Conservation (phyloP, 768 basidiomycete species). For the Tylopilus vinaceipallidus region DNA sequence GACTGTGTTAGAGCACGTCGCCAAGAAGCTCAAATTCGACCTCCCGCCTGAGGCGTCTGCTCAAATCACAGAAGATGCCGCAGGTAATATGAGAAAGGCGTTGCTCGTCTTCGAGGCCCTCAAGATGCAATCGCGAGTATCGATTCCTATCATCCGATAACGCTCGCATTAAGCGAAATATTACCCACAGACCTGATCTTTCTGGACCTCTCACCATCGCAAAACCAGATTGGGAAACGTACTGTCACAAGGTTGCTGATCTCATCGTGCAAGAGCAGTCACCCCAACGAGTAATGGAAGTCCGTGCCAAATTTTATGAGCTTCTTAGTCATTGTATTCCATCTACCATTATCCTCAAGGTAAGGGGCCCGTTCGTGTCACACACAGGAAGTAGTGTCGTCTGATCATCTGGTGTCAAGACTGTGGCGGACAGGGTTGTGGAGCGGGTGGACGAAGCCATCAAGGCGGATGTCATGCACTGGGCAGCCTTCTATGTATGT, state of each 20-base stretch:
- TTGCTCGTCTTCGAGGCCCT: slow-evolving; percentile 92
- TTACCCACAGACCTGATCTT: slow-evolving; percentile 66
- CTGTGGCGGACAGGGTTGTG: slow-evolving; percentile 84
- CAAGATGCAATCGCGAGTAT: slow-evolving; percentile 89
- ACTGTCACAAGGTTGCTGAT: slow-evolving; percentile 90
- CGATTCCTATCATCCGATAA: background rate
- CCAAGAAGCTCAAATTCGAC: slow-evolving; percentile 73
- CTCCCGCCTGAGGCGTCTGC: slow-evolving; percentile 74
- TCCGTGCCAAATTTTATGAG: slow-evolving; percentile 92
- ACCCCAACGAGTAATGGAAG: slow-evolving; percentile 86
- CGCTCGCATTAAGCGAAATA: background rate
- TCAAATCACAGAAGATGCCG: slow-evolving; percentile 78
- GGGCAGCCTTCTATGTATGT: slow-evolving; percentile 94
- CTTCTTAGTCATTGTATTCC: slow-evolving; percentile 96
- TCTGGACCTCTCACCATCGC: slow-evolving; percentile 78
- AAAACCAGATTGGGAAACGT: slow-evolving; percentile 99
- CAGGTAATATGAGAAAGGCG: slow-evolving; percentile 93
- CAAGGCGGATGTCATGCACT: slow-evolving; percentile 94
- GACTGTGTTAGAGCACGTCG: slow-evolving; percentile 73
- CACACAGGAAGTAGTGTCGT: background rate
- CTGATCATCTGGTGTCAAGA: slow-evolving; percentile 47
- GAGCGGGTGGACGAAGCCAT: slow-evolving; percentile 86
- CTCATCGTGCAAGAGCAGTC: slow-evolving; percentile 87
- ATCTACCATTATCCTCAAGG: slow-evolving; percentile 88
- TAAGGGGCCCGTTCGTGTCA: slow-evolving; percentile 30